These are phyloP conservation scores for Alnus rubra DNA, from an alignment of 306 rosid genomes.

Conservation along the genomic window DNA sequence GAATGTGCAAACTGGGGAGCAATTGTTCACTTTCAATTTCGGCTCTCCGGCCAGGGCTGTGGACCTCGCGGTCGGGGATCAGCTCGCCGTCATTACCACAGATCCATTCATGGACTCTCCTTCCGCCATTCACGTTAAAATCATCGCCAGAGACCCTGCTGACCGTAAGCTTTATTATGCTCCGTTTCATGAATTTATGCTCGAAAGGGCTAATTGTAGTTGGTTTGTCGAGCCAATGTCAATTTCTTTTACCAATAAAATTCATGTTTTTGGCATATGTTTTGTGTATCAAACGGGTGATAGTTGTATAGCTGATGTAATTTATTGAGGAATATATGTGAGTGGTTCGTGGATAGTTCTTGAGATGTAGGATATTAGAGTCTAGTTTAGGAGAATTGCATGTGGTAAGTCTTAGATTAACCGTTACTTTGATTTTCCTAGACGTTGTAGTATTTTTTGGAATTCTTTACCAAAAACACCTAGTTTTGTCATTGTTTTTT, in stretches of 20 bases:
- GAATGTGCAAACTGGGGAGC: constrained; percentile 81
- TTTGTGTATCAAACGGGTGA: not conserved
- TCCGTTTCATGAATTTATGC: not conserved
- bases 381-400: not conserved
- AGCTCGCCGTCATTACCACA: constrained; percentile 62
- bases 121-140: constrained; percentile 76
- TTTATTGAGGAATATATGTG: not conserved
- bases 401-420: not conserved
- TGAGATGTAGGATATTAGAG: not conserved
- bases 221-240: not conserved
- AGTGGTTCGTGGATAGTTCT: too few relatives aligned
- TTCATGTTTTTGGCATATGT: not conserved
- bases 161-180: constrained; percentile 47
- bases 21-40: constrained; percentile 64
- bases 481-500: too few relatives aligned
- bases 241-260: not conserved
- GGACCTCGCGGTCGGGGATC: constrained; percentile 66
- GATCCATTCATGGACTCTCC: constrained; percentile 76
- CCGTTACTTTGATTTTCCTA: not conserved
- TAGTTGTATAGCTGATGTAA: not conserved
- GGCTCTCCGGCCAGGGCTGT: constrained; percentile 77
- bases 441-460: not conserved
- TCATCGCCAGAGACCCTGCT: constrained; percentile 50
- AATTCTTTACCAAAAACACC: not conserved
- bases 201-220: not conserved